A percentile compares a stretch with the other conserved stretches of the same genome.
These are phyloP conservation scores for Seiridium unicorne DNA, from an alignment of 2,329 filamentous ascomycete genomes.

Conservation along the genomic window DNA sequence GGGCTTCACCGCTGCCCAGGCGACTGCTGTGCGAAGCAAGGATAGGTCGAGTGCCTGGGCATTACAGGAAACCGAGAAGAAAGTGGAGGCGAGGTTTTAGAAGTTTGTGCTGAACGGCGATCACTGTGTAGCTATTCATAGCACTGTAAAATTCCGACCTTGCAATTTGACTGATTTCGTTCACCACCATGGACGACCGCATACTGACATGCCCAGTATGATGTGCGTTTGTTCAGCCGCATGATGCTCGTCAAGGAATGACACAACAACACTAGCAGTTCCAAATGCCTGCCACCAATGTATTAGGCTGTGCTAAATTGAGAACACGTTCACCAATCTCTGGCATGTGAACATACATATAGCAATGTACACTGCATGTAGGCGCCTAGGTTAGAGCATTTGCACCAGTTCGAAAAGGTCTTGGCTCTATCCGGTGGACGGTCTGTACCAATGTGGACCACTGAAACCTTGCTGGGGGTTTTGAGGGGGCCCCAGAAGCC, in stretches of 20 bases:
- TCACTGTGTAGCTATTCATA: not conserved
- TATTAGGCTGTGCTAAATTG: too few species aligned
- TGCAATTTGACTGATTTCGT: not conserved
- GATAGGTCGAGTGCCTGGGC: constrained; percentile 69
- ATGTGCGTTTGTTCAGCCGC: not conserved
- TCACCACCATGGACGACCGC: too few species aligned
- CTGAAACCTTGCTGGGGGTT: not conserved
- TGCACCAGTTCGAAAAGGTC: not conserved
- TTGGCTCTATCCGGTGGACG: not conserved
- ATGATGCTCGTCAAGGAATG: not conserved
- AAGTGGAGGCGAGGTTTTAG: constrained; percentile 70
- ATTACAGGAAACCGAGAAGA: constrained; percentile 69
- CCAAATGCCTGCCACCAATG: too few species aligned
- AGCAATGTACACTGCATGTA: too few species aligned
- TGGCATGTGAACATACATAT: not conserved
- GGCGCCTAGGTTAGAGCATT: too few species aligned
- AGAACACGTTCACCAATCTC: not conserved
- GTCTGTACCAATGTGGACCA: not conserved
- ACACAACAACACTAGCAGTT: not conserved
- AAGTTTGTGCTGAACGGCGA: not conserved
- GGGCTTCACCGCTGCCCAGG: constrained; percentile 81
- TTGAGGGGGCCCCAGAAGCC: not conserved
- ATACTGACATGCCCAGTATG: not conserved
- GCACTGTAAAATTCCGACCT: not conserved
- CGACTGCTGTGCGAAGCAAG: constrained; percentile 68